Evolutionary conservation across 305 asterid genomes (phyloP), one percentile per base, ranked within the genome.

Genomic region (Solanum aculeatissimum): DNA sequence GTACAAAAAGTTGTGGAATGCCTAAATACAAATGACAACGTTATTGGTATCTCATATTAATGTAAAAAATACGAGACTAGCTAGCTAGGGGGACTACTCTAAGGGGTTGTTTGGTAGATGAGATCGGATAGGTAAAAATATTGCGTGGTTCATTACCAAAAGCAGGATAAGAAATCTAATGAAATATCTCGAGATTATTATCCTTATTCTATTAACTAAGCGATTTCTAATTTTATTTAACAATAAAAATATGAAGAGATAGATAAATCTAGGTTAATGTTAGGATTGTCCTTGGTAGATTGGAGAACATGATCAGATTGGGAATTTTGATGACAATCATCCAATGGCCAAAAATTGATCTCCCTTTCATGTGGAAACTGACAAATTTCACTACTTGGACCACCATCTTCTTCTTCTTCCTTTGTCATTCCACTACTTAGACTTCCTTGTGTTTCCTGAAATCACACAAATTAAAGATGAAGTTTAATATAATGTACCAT

Each of bases 371-470:
- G 62, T 49, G 81, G 62, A 75, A 75, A 49, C 82, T 75, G 63
- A 75, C 43, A 49, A 25, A 49, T 75, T 74, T 45, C 60, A 0
- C 60, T 43, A 42, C 38, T 60, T 14, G 75, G 84, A 81, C 58
- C 84, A 51, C 32, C 62, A 21, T 23, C 38, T 25, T 27, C 43
- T 12, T 55, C 80, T 65, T 83, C 85, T 55, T 43, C 80, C 68
- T 83, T 82, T 40, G 79, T 83, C 85, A 68, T 83, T 83, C 35
- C 85, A 45, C 85, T 58, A 3, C 49, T 83, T 71, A 65, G 11
- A 42, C 85, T 83, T 32, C 80, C 80, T 25, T 66, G 80, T 66
- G 68, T 60, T 66, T 83, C 85, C 85, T 83, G 32, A 82, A 45
- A 19, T 45, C 7, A 45, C n/a, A 80, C 7, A 45, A 49, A 21